Evolutionary conservation across 2,329 filamentous ascomycete genomes (phyloP).

Genomic region (Tolypocladium sp.): DNA sequence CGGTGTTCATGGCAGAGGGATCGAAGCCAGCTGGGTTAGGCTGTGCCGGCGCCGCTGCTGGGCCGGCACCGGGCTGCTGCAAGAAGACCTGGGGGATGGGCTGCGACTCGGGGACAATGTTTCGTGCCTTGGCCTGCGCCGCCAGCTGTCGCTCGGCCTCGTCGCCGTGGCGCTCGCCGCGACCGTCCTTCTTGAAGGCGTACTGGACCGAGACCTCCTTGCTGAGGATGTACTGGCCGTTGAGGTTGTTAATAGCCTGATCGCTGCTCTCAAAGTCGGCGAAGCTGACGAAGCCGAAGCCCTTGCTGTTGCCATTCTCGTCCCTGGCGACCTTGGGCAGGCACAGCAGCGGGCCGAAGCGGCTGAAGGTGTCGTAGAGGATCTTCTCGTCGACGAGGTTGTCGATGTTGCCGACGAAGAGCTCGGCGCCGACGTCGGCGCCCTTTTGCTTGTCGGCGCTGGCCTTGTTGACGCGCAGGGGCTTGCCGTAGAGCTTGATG

Average conservation of each 20-base stretch:
- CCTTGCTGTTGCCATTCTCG: conserved; percentile 80
- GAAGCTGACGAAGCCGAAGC: conserved; percentile 93
- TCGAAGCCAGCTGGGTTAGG: conserved; percentile 23
- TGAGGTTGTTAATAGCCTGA: conserved; percentile 83
- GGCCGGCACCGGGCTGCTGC: conserved; percentile 11
- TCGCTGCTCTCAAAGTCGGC: conserved; percentile 90
- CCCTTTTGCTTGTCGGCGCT: conserved; percentile 88
- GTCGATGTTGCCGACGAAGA: conserved; percentile 95
- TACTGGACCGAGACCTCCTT: conserved; percentile 96
- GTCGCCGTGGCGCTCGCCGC: conserved; percentile 92
- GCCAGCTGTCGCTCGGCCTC: conserved; percentile 87
- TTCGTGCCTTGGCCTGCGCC: conserved; percentile 86
- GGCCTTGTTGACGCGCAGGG: conserved; percentile 91
- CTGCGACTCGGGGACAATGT: conserved; percentile 74
- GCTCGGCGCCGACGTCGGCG: conserved; percentile 88
- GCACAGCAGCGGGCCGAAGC: conserved; percentile 78
- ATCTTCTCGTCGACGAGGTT: conserved; percentile 91
- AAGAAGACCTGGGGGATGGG: conserved; percentile 68
- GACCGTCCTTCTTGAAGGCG: conserved; percentile 98
- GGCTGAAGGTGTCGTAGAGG: conserved; percentile 86
- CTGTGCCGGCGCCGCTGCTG: conserved; percentile 1
- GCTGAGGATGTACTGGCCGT: conserved; percentile 93
- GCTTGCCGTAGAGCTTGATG: conserved; percentile 85
- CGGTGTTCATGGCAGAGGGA: conserved; percentile 18
- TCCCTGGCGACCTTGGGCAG: conserved; percentile 90